Conservation (phyloP, 768 basidiomycete species). For the Rhodotorula toruloides region DNA sequence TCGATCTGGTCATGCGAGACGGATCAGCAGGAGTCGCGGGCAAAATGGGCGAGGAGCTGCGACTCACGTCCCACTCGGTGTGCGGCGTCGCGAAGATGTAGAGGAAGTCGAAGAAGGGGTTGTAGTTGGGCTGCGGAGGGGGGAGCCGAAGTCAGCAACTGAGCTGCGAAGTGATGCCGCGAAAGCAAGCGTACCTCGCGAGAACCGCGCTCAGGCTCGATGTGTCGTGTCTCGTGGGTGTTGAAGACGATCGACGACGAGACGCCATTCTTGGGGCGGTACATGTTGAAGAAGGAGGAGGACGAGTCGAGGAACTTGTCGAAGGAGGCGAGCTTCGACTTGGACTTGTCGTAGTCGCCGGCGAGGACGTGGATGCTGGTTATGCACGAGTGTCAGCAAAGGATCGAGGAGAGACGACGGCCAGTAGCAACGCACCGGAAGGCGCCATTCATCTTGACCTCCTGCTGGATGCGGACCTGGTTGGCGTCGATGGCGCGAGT, state of each 20-base stretch:
- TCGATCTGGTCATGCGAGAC: slow-evolving; percentile 19
- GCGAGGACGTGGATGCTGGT: slow-evolving; percentile 42
- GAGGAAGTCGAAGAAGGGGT: slow-evolving; percentile 44
- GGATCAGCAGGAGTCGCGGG: background rate
- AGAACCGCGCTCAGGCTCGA: slow-evolving; percentile 28
- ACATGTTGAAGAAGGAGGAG: slow-evolving; percentile 40
- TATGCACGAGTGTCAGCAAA: too few species aligned
- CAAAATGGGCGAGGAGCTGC: background rate
- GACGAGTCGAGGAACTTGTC: slow-evolving; percentile 37
- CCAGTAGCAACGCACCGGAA: slow-evolving; percentile 38
- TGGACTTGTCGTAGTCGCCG: slow-evolving; percentile 26
- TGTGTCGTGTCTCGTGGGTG: slow-evolving; percentile 26
- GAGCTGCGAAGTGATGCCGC: too few species aligned
- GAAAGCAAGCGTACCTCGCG: too few species aligned
- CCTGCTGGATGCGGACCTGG: slow-evolving; percentile 43
- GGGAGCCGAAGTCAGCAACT: too few species aligned
- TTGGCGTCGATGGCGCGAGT: slow-evolving; percentile 43
- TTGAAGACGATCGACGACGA: slow-evolving; percentile 36
- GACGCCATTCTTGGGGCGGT: slow-evolving; percentile 37
- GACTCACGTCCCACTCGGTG: slow-evolving; percentile 41
- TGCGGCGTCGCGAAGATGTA: slow-evolving; percentile 40
- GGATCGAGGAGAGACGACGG: too few species aligned
- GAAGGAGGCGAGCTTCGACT: slow-evolving; percentile 21
- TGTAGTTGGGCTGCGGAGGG: slow-evolving; percentile 34
- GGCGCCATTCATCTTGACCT: slow-evolving; percentile 43